phyloP scores from a whole-genome alignment of 768 basidiomycete species.

The Lactarius akahatsu region DNA sequence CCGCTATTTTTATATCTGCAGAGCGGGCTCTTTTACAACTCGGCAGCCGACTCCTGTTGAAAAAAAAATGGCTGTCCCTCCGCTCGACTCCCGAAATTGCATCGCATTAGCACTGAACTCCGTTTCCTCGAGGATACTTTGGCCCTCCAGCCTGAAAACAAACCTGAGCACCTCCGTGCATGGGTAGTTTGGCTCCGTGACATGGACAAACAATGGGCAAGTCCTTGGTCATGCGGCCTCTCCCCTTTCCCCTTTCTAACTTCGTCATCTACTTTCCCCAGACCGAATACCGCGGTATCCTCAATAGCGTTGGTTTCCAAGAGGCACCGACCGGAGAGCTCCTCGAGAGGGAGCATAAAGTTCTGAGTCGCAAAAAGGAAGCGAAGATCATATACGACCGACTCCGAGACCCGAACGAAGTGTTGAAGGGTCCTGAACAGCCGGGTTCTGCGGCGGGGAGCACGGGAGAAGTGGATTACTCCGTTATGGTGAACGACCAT shows the following conservation, averaged over 20 bases:
- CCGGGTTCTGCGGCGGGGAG: slow-evolving; percentile 8
- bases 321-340: slow-evolving; percentile 24
- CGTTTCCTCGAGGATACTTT: slow-evolving; percentile 19
- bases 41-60: background rate
- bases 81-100: slow-evolving; percentile 21
- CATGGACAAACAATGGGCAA: slow-evolving; percentile 27
- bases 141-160: slow-evolving; percentile 18
- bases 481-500: slow-evolving; percentile 21
- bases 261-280: background rate
- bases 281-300: slow-evolving; percentile 22
- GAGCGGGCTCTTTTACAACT: slow-evolving; percentile 23
- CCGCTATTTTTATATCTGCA: slow-evolving; percentile 20
- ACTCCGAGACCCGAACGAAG: slow-evolving; percentile 17
- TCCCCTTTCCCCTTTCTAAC: slow-evolving; percentile 8
- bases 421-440: slow-evolving; percentile 4
- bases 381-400: slow-evolving; percentile 19
- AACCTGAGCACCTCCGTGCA: slow-evolving; percentile 22
- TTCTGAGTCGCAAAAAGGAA: slow-evolving; percentile 22
- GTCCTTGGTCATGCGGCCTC: background rate
- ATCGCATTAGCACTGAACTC: slow-evolving; percentile 22
- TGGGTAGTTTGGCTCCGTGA: slow-evolving; percentile 22
- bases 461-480: slow-evolving; percentile 16
- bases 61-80: slow-evolving; percentile 22
- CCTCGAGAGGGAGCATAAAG: slow-evolving; percentile 16
- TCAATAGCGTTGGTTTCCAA: slow-evolving; percentile 23